Percentiles rank a stretch among this genome's conserved stretches.
These are phyloP conservation scores for Linderina pennispora DNA, from an alignment of 192 early-diverging fungal genomes.

Conservation along the genomic window DNA sequence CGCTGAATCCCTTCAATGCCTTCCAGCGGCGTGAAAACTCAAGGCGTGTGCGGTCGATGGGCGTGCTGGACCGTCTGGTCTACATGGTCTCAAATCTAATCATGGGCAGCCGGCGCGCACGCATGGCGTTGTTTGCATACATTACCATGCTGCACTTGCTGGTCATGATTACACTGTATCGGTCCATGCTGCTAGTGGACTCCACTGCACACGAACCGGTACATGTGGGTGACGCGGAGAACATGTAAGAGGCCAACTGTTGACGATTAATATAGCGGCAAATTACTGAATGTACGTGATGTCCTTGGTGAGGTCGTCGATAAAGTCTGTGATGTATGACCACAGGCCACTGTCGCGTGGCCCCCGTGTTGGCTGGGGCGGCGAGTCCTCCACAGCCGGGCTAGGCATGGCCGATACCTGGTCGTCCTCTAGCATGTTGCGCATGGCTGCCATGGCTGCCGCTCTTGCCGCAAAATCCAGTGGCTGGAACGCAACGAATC, in stretches of 20 bases:
- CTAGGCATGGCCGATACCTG: not conserved
- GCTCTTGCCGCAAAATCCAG: conserved; percentile 21
- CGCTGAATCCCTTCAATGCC: conserved; percentile 81
- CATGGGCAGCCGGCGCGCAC: conserved; percentile 22
- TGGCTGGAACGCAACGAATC: conserved; percentile 39
- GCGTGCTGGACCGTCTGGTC: conserved; percentile 64
- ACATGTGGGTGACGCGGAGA: too few species aligned
- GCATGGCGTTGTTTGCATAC: conserved; percentile 11
- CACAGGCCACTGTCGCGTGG: conserved; percentile 7
- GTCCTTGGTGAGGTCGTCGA: conserved; percentile 27
- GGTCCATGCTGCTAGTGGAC: conserved; percentile 17
- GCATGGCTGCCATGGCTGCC: not conserved
- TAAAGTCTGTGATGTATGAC: conserved; percentile 11
- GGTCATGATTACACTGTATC: conserved; percentile 68
- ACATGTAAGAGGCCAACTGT: too few species aligned
- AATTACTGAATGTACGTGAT: conserved; percentile 20
- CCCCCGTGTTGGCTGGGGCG: too few species aligned
- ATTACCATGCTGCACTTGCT: conserved; percentile 65
- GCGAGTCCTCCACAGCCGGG: too few species aligned
- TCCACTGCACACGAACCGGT: conserved; percentile 1
- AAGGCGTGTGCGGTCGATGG: conserved; percentile 65
- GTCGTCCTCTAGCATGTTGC: too few species aligned
- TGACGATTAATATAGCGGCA: too few species aligned
- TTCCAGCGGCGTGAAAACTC: conserved; percentile 73
- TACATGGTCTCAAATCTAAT: conserved; percentile 39